phyloP scores from a whole-genome alignment of 2,329 filamentous ascomycete species.

The Microsporum canis region DNA sequence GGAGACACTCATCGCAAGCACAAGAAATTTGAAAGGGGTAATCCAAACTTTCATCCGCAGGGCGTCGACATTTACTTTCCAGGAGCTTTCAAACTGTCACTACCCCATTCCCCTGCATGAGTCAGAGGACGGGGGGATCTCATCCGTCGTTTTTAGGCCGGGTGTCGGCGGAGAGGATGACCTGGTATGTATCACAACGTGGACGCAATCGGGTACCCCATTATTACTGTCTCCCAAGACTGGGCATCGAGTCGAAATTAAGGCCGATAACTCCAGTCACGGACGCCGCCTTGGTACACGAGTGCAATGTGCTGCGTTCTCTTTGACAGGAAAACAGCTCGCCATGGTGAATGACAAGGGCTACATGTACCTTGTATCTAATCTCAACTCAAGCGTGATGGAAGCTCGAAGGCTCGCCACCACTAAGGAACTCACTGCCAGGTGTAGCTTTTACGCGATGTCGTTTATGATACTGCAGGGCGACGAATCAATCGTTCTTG shows the following conservation, averaged over 20 bases:
- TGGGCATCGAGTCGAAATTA: constrained; percentile 28
- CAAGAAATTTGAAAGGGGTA: constrained; percentile 27
- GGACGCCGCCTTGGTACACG: constrained; percentile 29
- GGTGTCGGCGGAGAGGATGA: constrained; percentile 25
- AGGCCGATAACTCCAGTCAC: constrained; percentile 20
- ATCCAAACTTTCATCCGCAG: constrained; percentile 32
- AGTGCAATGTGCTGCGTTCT: constrained; percentile 33
- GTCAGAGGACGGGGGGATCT: constrained; percentile 33
- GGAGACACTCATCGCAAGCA: constrained; percentile 31
- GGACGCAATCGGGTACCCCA: constrained; percentile 35
- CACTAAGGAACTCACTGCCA: constrained; percentile 30
- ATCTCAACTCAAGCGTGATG: constrained; percentile 30
- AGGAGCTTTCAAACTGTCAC: constrained; percentile 28
- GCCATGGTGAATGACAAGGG: constrained; percentile 35
- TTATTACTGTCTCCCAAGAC: constrained; percentile 31
- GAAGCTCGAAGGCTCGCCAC: constrained; percentile 28
- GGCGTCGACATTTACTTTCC: constrained; percentile 29
- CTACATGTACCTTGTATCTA: constrained; percentile 30
- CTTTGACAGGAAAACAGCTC: constrained; percentile 28
- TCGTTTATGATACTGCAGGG: constrained; percentile 29
- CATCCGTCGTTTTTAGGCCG: constrained; percentile 28
- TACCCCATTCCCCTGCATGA: constrained; percentile 33
- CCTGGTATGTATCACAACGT: constrained; percentile 32
- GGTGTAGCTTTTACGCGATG: constrained; percentile 30
- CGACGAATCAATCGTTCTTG: constrained; percentile 31